Percentiles rank a stretch among this genome's conserved stretches.
Evolutionary conservation across 108 stramenopile species (phyloP).

Genomic region (Nitzschia sp.): DNA sequence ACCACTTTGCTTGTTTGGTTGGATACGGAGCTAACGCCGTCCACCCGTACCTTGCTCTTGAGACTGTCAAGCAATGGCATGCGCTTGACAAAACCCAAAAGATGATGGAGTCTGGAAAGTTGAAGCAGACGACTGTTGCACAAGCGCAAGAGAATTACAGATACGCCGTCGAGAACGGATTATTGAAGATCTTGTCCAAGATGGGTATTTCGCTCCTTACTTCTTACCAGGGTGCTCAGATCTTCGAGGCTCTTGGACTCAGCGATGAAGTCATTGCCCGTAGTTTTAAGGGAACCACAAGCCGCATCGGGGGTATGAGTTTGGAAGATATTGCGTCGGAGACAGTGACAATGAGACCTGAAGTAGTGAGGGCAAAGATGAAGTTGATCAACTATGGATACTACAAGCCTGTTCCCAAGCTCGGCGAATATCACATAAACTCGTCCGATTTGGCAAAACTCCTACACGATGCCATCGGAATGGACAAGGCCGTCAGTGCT

Average conservation of each 20-base stretch:
- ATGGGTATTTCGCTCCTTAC: conserved; percentile 96
- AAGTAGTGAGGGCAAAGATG: conserved; percentile 63
- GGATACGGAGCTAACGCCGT: conserved; percentile 96
- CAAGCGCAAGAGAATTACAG: conserved; percentile 94
- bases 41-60: conserved; percentile 93
- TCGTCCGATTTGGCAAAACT: conserved; percentile 92
- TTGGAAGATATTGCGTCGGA: conserved; percentile 82
- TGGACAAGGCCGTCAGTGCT: conserved; percentile 84
- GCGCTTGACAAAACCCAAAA: conserved; percentile 73
- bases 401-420: conserved; percentile 87
- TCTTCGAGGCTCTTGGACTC: conserved; percentile 96
- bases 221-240: conserved; percentile 94
- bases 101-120: conserved; percentile 86
- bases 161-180: conserved; percentile 85
- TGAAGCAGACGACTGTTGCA: conserved; percentile 63
- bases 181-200: conserved; percentile 94
- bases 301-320: conserved; percentile 80
- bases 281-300: conserved; percentile 96
- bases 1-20: conserved; percentile 93
- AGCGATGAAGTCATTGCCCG: conserved; percentile 84
- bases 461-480: conserved; percentile 88
- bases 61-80: conserved; percentile 93
- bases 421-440: conserved; percentile 96
- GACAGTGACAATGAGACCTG: conserved; percentile 87
- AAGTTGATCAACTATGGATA: conserved; percentile 89